Evolutionary conservation across 257 asterid genomes (phyloP).

Genomic region (Schizonepeta tenuifolia): DNA sequence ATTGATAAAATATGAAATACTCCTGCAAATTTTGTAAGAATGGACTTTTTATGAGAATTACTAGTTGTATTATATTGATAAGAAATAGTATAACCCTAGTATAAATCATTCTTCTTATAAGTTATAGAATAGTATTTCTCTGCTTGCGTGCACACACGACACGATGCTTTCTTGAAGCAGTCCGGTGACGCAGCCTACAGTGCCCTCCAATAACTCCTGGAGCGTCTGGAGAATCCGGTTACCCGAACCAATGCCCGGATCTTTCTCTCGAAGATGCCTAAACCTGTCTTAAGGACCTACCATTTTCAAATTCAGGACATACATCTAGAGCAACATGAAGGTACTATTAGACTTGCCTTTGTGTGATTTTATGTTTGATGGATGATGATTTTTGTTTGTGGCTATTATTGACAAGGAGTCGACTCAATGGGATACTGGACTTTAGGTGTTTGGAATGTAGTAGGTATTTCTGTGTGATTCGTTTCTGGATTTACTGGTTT

Average conservation of each 20-base stretch:
- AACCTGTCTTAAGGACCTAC: conserved; percentile 63
- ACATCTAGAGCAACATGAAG: conserved; percentile 59
- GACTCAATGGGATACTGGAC: not conserved
- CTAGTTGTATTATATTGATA: too few species aligned
- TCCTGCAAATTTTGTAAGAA: too few species aligned
- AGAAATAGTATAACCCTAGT: too few species aligned
- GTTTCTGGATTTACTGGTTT: too few species aligned
- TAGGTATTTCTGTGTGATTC: too few species aligned
- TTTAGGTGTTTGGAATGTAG: not conserved
- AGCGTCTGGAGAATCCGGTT: conserved; percentile 79
- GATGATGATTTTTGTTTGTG: conserved; percentile 19
- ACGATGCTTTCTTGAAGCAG: conserved; percentile 50
- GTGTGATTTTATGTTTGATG: not conserved
- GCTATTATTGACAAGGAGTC: not conserved
- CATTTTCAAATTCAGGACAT: conserved; percentile 86
- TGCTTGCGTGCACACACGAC: too few species aligned
- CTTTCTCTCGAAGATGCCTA: conserved; percentile 76
- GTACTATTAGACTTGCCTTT: not conserved
- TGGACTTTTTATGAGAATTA: too few species aligned
- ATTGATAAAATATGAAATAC: too few species aligned
- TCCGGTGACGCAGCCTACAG: conserved; percentile 96
- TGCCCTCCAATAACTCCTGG: conserved; percentile 79
- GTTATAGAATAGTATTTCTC: too few species aligned
- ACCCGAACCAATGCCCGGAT: conserved; percentile 85
- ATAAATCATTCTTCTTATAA: too few species aligned